These are phyloP conservation scores for Carex arenaria DNA, from an alignment of 202 grass and related monocot species.

Conservation along the genomic window DNA sequence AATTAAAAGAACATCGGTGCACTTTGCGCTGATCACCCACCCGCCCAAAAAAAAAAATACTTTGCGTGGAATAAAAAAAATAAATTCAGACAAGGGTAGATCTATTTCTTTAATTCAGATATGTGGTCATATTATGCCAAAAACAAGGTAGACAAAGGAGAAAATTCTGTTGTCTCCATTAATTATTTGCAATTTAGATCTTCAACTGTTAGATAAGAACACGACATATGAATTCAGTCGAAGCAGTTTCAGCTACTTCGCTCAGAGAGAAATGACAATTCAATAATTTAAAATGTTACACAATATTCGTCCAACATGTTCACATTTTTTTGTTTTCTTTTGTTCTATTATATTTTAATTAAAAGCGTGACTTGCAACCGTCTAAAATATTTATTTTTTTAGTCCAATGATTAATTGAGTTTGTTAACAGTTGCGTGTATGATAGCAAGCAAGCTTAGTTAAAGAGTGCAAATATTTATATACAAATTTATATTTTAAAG, in stretches of 20 bases:
- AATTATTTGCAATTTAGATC: neutral
- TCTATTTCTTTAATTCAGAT: neutral
- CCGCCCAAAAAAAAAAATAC: too few relatives aligned
- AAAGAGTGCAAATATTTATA: too few relatives aligned
- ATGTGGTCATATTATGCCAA: neutral
- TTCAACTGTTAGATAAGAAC: neutral
- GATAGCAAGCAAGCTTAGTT: neutral
- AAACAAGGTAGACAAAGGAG: neutral
- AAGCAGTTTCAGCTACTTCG: neutral
- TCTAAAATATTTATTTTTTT: neutral
- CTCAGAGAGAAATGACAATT: neutral
- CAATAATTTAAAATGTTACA: neutral
- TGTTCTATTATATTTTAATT: neutral
- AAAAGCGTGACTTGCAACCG: neutral
- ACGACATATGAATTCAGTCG: neutral
- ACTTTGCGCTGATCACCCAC: too few relatives aligned
- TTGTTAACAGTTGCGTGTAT: neutral
- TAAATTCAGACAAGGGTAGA: neutral
- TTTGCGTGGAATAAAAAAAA: neutral
- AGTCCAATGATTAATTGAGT: neutral
- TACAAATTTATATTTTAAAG: neutral
- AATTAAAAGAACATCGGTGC: too few relatives aligned
- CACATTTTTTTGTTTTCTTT: neutral
- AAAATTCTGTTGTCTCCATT: neutral
- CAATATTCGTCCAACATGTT: neutral